Evolutionary conservation across 192 early-diverging fungal genomes (phyloP), one percentile per base, ranked within the genome.

Genomic region (Mortierella antarctica): DNA sequence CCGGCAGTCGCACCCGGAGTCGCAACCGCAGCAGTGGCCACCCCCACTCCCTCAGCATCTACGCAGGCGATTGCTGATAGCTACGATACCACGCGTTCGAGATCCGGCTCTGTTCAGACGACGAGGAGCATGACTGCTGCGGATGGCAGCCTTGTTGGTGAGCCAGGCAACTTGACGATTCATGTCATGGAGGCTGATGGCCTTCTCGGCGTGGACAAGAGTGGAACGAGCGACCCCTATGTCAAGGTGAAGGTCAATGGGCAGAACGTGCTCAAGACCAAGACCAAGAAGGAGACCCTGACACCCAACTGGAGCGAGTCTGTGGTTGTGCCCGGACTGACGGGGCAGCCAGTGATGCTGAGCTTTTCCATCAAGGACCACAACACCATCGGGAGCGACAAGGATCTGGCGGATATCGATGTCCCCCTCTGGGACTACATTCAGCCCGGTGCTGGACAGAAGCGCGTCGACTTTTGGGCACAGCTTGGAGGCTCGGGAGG

Each of bases 211-310:
- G 78, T 83, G 46, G 81, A 89, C 84, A 61, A 84, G 52, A 63
- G 84, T 41, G 83, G 82, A n/a, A 88, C 89, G 6, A 93, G 92
- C 60, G 91, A 93, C 63, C 92, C 93, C 20, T 95, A 89, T 74
- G 89, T 91, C n/a, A 88, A 84, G 50, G 85, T 92, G 23, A 67
- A 82, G 45, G 82, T 89, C 21, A 89, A 90, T 60, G 84, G 73
- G 46, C 93, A 91, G 58, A 86, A 77, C 31, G 57, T 95, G n/a
- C 67, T 82, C 73, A 94, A 94, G 76, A 95, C 93, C 14, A 73
- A 84, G 46, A 82, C 87, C 7, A 85, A 90, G 58, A 94, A 95
- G 83, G 93, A 93, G 74, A 92, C 84, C 11, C 57, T 90, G 13
- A 74, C 87, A 7, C 95, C 93, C 9, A 66, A 55, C 60, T 95